A percentile compares a stretch with the other conserved stretches of the same genome.
Conservation (phyloP, 73 alveolate genomes). For the Tetrahymena malaccensis region DNA sequence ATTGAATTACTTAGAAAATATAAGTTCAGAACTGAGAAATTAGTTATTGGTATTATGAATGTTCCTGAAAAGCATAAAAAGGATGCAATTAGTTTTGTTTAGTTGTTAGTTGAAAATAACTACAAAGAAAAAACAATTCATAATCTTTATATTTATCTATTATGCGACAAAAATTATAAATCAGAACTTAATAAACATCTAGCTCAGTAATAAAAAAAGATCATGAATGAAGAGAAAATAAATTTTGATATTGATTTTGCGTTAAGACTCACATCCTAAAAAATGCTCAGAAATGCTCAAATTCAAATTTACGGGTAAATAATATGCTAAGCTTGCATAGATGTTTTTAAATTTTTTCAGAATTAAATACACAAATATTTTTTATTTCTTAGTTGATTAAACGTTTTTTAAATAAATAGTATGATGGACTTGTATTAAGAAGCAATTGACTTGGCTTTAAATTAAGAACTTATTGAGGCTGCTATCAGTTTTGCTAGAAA, state of each 20-base stretch:
- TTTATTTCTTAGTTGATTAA: not conserved
- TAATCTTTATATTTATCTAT: not conserved
- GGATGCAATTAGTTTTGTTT: not conserved
- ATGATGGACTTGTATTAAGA: slow-evolving; percentile 90
- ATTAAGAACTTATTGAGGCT: slow-evolving; percentile 66
- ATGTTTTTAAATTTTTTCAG: too few relatives aligned
- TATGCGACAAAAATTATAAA: not conserved
- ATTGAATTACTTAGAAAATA: not conserved
- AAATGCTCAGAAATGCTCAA: slow-evolving; percentile 65
- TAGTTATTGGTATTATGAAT: not conserved
- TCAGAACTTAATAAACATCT: not conserved
- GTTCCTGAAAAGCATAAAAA: not conserved
- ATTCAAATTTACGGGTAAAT: slow-evolving; percentile 62
- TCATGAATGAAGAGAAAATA: not conserved
- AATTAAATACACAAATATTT: too few relatives aligned
- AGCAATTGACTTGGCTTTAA: slow-evolving; percentile 89
- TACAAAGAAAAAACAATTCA: not conserved
- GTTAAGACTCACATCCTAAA: slow-evolving; percentile 79
- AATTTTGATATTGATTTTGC: slow-evolving; percentile 73
- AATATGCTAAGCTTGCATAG: too few relatives aligned
- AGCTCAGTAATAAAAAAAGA: not conserved
- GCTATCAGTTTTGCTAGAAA: slow-evolving; percentile 91
- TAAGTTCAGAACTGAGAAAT: not conserved
- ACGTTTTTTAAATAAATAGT: not conserved
- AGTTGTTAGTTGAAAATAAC: not conserved